These are phyloP conservation scores for Eucalyptus paniculata DNA, from an alignment of 345 rosid genomes.

Conservation along the genomic window DNA sequence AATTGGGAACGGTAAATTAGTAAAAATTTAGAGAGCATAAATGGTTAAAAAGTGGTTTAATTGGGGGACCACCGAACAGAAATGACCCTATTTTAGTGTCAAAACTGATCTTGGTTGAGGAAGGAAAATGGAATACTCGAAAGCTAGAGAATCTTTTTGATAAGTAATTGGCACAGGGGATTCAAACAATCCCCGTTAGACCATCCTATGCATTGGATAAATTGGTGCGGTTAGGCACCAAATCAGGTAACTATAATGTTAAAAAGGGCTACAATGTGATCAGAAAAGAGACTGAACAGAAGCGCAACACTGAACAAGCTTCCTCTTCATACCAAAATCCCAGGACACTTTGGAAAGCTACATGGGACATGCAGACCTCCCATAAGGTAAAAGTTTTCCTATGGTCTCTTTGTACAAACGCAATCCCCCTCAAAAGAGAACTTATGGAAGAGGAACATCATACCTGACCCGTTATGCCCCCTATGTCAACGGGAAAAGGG, in stretches of 20 bases:
- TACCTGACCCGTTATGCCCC: not conserved
- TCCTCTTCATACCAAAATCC: not conserved
- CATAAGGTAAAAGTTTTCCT: not conserved
- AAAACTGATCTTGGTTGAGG: too few species aligned
- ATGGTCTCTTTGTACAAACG: not conserved
- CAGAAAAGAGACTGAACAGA: not conserved
- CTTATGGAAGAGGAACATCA: not conserved
- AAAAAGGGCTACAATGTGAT: not conserved
- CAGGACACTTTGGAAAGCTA: not conserved
- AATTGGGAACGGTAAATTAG: too few species aligned
- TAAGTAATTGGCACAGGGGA: not conserved
- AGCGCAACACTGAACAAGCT: not conserved
- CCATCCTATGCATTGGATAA: not conserved
- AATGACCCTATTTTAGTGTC: too few species aligned
- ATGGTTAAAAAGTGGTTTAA: too few species aligned
- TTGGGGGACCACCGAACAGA: too few species aligned
- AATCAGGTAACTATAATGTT: not conserved
- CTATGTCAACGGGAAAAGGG: not conserved
- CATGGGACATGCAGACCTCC: not conserved
- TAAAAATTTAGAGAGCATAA: too few species aligned
- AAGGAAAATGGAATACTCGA: too few species aligned
- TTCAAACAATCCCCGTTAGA: not conserved
- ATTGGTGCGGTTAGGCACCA: not conserved
- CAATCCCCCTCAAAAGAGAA: not conserved
- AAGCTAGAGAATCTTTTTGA: too few species aligned